A percentile compares a stretch with the other conserved stretches of the same genome.
Evolutionary conservation across 2,329 filamentous ascomycete genomes (phyloP).

Genomic region (Coleophoma eucalyptorum): DNA sequence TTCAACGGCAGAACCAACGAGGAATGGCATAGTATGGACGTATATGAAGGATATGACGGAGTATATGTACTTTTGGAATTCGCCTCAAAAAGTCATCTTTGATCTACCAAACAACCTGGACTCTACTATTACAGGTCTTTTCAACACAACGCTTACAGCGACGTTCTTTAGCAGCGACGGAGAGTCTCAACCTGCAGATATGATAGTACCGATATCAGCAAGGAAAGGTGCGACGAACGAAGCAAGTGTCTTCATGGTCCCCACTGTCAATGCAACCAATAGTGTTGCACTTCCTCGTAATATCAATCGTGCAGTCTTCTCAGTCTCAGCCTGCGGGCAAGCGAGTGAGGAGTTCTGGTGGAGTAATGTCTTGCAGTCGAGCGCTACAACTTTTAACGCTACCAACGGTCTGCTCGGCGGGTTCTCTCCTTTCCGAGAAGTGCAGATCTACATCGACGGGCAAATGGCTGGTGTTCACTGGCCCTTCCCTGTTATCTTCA

Average conservation of each 20-base stretch:
- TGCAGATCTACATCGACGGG: constrained; percentile 73
- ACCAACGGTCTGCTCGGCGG: constrained; percentile 58
- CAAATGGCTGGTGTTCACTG: constrained; percentile 70
- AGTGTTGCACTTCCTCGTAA: constrained; percentile 62
- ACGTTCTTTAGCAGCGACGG: constrained; percentile 58
- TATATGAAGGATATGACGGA: constrained; percentile 77
- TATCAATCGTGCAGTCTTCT: constrained; percentile 65
- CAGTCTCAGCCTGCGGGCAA: constrained; percentile 76
- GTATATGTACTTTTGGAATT: constrained; percentile 64
- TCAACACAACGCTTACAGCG: constrained; percentile 71
- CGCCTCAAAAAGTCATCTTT: constrained; percentile 72
- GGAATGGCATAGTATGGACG: constrained; percentile 68
- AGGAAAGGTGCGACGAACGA: constrained; percentile 42
- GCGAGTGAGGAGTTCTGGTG: constrained; percentile 82
- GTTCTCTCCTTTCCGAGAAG: constrained; percentile 71
- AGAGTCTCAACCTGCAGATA: constrained; percentile 48
- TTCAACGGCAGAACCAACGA: constrained; percentile 75
- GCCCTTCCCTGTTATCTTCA: constrained; percentile 82
- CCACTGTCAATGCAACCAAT: constrained; percentile 56
- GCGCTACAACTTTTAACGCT: constrained; percentile 53
- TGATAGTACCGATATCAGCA: constrained; percentile 65
- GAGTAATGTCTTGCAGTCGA: constrained; percentile 66
- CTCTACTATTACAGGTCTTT: constrained; percentile 66
- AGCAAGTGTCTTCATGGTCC: constrained; percentile 66
- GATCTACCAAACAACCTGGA: constrained; percentile 74